Evolutionary conservation across 2,329 filamentous ascomycete genomes (phyloP), one percentile per base, ranked within the genome.

Genomic region (Aspergillus texensis): DNA sequence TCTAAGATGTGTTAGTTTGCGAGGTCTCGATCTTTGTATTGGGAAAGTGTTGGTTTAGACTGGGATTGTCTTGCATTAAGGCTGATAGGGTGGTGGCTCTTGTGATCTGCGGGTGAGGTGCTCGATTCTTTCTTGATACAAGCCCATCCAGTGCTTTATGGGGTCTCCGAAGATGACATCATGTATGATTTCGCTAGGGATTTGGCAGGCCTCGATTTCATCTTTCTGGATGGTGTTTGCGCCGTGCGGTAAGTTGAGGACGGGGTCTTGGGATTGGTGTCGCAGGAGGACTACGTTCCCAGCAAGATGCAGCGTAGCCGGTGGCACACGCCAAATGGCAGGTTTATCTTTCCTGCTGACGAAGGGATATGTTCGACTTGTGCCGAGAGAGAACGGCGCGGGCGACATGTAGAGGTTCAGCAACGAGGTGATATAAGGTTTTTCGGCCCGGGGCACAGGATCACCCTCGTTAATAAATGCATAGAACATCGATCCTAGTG

Each of bases 381-480:
- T 63, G 71, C 1, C 30, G 12, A 41, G 8, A 2, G 10, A 24
- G 41, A 55, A 32, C 9, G 89, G 88, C 1, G 84, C 78, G 0
- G 91, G 86, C 0, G 85, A 83, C 1, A 88, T 85, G 62, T 92
- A 90, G 0, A 96, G 81, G 63, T 91, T 88, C 1, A 95, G 78
- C 11, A 96, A 81, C 39, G 87, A 91, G 66, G 85, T 86, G 19
- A 96, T 83, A 70, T 96, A 94, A 0, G 87, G 84, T 76, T 88
- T 91, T 72, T 96, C 92, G 0, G 92, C 92, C 32, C 93, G 81
- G 0, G 87, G 84, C 0, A 96, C 91, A 0, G 91, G 92, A 68
- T 96, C 93, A 4, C 93, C 93, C 75, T 96, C 92, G 72, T 96
- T 97, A 70, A 94, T 83, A 73, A 96, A 93, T 48, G 86, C 87